Evolutionary conservation across 2,329 filamentous ascomycete genomes (phyloP).

Genomic region (Cladobotryum protrusum): DNA sequence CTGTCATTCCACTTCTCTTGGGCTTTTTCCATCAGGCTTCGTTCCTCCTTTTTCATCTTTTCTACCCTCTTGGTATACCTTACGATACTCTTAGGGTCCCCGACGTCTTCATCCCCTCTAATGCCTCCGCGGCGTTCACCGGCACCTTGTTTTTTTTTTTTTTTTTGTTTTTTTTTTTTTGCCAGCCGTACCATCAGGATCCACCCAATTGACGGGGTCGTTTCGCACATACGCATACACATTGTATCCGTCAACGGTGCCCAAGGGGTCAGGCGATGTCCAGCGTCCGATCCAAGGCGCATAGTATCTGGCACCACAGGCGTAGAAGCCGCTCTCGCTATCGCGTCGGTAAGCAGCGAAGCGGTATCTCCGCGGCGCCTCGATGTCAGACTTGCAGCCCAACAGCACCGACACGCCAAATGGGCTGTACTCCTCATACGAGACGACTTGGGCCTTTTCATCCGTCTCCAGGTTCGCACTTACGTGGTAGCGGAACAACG

Average conservation of each 20-base stretch:
- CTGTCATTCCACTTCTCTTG: no score
- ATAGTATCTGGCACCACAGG: conserved; percentile 22
- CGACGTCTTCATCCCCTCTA: no score
- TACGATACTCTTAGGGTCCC: no score
- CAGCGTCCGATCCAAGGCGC: conserved; percentile 21
- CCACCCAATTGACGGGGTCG: no score
- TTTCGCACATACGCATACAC: conserved; percentile 13
- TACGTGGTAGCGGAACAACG: background rate
- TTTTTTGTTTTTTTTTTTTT: no score
- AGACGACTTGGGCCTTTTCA: conserved; percentile 18
- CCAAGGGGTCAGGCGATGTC: conserved; percentile 19
- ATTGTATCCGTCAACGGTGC: conserved; percentile 15
- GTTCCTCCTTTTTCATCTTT: no score
- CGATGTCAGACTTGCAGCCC: conserved; percentile 4
- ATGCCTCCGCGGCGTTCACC: no score
- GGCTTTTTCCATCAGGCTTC: no score
- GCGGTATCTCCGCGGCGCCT: conserved; percentile 20
- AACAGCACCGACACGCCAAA: conserved; percentile 18
- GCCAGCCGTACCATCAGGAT: no score
- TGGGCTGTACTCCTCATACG: conserved; percentile 26
- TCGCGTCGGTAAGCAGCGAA: conserved; percentile 18
- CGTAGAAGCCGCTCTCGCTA: conserved; percentile 20
- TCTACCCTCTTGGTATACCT: no score
- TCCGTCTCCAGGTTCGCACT: conserved; percentile 19
- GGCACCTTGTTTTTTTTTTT: no score